Evolutionary conservation across 345 rosid species (phyloP), one percentile per base, ranked within the genome.

Genomic region (Luvunga scandens): DNA sequence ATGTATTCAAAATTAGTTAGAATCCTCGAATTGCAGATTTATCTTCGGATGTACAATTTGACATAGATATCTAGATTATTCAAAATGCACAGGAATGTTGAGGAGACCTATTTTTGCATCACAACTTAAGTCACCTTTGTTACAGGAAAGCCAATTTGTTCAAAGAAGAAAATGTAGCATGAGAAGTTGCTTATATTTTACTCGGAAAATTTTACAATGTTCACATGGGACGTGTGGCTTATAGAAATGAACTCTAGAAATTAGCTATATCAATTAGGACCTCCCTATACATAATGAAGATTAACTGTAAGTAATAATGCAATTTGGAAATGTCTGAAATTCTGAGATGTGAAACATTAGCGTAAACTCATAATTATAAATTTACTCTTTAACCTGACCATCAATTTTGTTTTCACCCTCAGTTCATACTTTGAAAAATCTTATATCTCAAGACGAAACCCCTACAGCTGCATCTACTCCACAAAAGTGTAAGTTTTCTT

Each of bases 351-450:
- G 70, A 57, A 16, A 60, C 13, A 68, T 34, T 19, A 24, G 9
- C 77, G 5, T 3, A 45, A 45, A 12, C 18, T 45, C 18, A 45
- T 45, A 45, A 12, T 45, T 45, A 45, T 45, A 0, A 3, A 18
- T 65, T 6, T 77, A 6, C 50, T 68, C 31, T 39, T 0, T 22
- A 66, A 73, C 64, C 80, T 83, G 68, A 83, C 77, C 25, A 13
- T 64, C 75, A 45, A 30, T 53, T 56, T 77, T 78, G 78, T 81
- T 80, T 66, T 66, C 63, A 61, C 82, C 60, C 27, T 9, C 90
- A 94, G 98, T 84, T 79, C 86, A 84, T 88, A 92, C 92, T n/a
- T 83, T 96, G 90, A 95, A 92, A 84, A 93, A 87, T 78, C 92
- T 95, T 14, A 92, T 95, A 84, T 92, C 93, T 63, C 94, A 87